Conservation (phyloP, 345 rosid genomes). For the Salix suchowensis region DNA sequence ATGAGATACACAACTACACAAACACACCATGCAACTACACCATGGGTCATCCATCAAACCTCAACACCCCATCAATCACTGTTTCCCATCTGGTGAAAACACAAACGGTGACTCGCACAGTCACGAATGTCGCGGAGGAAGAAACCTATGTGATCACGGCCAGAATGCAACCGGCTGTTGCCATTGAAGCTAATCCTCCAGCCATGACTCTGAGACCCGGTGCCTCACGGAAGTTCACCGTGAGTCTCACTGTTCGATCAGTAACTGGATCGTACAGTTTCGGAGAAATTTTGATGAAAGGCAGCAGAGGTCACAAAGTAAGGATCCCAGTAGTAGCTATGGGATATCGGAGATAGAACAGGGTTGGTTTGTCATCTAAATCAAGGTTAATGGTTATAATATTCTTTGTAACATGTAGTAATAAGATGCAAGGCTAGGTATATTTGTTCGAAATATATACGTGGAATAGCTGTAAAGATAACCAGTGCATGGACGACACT, state of each 20-base stretch:
- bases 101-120: constrained; percentile 60
- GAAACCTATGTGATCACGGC: constrained; percentile 79
- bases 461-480: constrained; percentile 39
- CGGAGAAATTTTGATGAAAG: constrained; percentile 78
- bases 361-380: constrained; percentile 8
- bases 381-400: constrained; percentile 28
- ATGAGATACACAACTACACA: constrained; percentile 77
- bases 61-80: constrained; percentile 86
- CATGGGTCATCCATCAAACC: constrained; percentile 76
- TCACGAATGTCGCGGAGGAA: constrained; percentile 74
- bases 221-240: constrained; percentile 58
- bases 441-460: constrained; percentile 21
- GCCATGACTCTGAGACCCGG: constrained; percentile 78
- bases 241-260: constrained; percentile 62
- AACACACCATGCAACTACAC: constrained; percentile 66
- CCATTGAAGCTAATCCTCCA: constrained; percentile 76
- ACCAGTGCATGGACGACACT: constrained; percentile 23
- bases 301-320: constrained; percentile 92
- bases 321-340: constrained; percentile 78
- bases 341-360: constrained; percentile 58
- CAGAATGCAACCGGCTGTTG: constrained; percentile 78
- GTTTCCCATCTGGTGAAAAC: constrained; percentile 73
- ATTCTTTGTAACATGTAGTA: constrained; percentile 58
- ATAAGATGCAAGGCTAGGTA: constrained; percentile 43
- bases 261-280: constrained; percentile 72